These are phyloP conservation scores for Paramecium caudatum DNA, from an alignment of 73 alveolate species.

Conservation along the genomic window DNA sequence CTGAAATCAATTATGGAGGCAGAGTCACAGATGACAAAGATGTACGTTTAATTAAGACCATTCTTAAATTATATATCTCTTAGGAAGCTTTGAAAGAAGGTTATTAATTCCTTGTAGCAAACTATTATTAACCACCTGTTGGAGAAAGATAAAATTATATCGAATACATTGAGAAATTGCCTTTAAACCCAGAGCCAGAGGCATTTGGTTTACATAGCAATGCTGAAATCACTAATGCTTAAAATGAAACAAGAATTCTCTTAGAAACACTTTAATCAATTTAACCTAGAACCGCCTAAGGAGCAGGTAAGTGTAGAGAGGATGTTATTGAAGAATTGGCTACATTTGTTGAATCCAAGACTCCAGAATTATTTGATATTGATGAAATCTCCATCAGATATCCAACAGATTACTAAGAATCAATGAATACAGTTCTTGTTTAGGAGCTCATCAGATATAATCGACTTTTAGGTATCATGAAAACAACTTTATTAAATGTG, in stretches of 20 bases:
- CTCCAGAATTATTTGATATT: slow-evolving; percentile 98
- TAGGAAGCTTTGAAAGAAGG: slow-evolving; percentile 94
- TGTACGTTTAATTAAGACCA: slow-evolving; percentile 94
- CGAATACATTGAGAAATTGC: slow-evolving; percentile 97
- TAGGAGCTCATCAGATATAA: slow-evolving; percentile 97
- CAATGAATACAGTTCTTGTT: slow-evolving; percentile 98
- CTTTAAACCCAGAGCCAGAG: slow-evolving; percentile 99
- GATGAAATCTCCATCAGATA: slow-evolving; percentile 94
- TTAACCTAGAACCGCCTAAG: slow-evolving; percentile 97
- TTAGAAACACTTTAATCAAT: slow-evolving; percentile 94
- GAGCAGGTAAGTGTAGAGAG: slow-evolving; percentile 97
- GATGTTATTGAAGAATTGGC: slow-evolving; percentile 95
- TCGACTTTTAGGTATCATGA: slow-evolving; percentile 92
- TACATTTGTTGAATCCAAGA: slow-evolving; percentile 83
- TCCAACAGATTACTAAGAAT: slow-evolving; percentile 99
- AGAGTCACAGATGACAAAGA: slow-evolving; percentile 97
- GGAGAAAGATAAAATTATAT: slow-evolving; percentile 98
- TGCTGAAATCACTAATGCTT: slow-evolving; percentile 99
- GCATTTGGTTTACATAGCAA: slow-evolving; percentile 99
- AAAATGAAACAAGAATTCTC: slow-evolving; percentile 93
- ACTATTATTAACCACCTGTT: slow-evolving; percentile 95
- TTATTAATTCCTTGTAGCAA: slow-evolving; percentile 71
- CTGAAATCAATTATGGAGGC: slow-evolving; percentile 99
- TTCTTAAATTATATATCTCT: slow-evolving; percentile 95
- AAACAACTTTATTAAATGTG: slow-evolving; percentile 88